A percentile compares a stretch with the other conserved stretches of the same genome.
Evolutionary conservation across 192 early-diverging fungal genomes (phyloP).

Genomic region (Coemansia sp.): DNA sequence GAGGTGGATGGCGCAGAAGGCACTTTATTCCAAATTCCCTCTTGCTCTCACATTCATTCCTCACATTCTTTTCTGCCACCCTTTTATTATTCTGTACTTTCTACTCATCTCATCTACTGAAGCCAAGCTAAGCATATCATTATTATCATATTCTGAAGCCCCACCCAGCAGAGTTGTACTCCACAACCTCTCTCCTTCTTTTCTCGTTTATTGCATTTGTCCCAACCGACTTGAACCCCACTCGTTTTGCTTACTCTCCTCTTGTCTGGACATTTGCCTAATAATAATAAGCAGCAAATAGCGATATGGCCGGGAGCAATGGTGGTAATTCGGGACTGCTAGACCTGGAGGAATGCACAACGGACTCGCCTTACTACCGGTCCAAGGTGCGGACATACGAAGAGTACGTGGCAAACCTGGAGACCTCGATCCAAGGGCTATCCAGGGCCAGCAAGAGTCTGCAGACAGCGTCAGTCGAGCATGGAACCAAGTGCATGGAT

Average conservation of each 20-base stretch:
- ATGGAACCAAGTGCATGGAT: conserved; percentile 19
- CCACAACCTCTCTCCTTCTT: too few species aligned
- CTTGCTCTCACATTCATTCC: background rate
- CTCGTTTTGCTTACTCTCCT: too few species aligned
- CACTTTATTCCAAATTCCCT: background rate
- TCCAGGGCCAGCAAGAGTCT: conserved; percentile 33
- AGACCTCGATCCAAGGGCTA: conserved; percentile 34
- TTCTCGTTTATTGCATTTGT: too few species aligned
- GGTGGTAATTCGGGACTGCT: conserved; percentile 21
- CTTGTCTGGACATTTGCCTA: background rate
- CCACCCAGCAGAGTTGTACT: too few species aligned
- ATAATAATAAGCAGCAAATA: background rate
- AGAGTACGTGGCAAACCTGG: conserved; percentile 36
- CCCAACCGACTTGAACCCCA: too few species aligned
- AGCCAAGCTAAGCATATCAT: background rate
- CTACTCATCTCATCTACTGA: background rate
- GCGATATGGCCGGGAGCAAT: background rate
- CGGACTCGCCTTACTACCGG: conserved; percentile 49
- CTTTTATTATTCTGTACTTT: background rate
- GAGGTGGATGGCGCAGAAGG: too few species aligned
- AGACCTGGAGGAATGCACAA: conserved; percentile 32
- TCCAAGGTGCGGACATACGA: conserved; percentile 37
- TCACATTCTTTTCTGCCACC: background rate
- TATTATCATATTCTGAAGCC: background rate
- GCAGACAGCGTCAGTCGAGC: conserved; percentile 24